phyloP scores from a whole-genome alignment of 2,329 filamentous ascomycete genomes.

The Chrysoporthe austroafricana region DNA sequence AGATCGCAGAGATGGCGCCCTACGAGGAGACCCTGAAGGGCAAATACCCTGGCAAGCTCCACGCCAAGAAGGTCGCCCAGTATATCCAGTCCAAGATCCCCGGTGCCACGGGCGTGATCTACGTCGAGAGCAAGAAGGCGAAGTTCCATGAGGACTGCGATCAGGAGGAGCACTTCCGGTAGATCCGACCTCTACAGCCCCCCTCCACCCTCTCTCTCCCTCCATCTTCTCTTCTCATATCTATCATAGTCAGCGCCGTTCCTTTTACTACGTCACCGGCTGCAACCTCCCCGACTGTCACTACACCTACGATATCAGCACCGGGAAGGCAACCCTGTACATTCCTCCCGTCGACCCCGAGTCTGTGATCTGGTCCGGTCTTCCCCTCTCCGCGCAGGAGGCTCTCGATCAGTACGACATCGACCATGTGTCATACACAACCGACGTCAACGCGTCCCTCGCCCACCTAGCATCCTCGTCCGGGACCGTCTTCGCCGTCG shows the following conservation, averaged over 20 bases:
- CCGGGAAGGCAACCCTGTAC: conserved; percentile 78
- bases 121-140: conserved; percentile 83
- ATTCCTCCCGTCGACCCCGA: conserved; percentile 89
- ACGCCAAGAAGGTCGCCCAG: conserved; percentile 82
- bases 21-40: conserved; percentile 60
- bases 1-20: conserved; percentile 36
- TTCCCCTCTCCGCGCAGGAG: conserved; percentile 77
- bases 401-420: conserved; percentile 79
- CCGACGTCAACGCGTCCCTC: conserved; percentile 76
- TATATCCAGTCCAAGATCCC: conserved; percentile 72
- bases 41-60: conserved; percentile 83
- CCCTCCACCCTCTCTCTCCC: background rate
- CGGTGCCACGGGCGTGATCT: conserved; percentile 73
- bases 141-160: conserved; percentile 90
- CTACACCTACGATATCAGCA: conserved; percentile 78
- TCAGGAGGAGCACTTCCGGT: conserved; percentile 79
- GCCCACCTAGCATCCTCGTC: conserved; percentile 52
- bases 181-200: conserved; percentile 29
- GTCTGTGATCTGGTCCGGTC: conserved; percentile 88
- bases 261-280: conserved; percentile 94
- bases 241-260: conserved; percentile 73
- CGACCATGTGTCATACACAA: conserved; percentile 74
- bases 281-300: conserved; percentile 79
- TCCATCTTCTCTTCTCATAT: conserved; percentile 24
- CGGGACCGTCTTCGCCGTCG: conserved; percentile 72